Percentiles rank a stretch among this genome's conserved stretches.
Conservation (phyloP, 768 basidiomycete species). For the Tylopilus rubrobrunneus region DNA sequence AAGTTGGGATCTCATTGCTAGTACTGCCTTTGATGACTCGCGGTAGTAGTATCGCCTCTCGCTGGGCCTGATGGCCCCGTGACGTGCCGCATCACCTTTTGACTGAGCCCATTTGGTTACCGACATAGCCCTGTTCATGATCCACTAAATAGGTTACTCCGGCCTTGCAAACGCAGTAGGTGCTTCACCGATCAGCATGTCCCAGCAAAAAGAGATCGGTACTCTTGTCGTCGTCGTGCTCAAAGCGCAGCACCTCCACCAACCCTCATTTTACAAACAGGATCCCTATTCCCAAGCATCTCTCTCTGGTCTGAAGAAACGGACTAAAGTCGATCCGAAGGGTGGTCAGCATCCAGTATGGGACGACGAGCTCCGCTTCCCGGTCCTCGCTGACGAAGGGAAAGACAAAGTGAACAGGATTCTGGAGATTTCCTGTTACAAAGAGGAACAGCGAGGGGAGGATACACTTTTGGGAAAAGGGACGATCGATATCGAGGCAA, state of each 20-base stretch:
- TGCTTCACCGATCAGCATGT: slow-evolving; percentile 14
- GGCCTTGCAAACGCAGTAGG: not conserved
- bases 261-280: slow-evolving; percentile 86
- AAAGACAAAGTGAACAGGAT: slow-evolving; percentile 45
- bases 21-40: not conserved
- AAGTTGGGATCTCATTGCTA: too few species aligned
- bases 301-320: slow-evolving; percentile 58
- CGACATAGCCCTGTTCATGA: not conserved
- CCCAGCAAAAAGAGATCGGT: slow-evolving; percentile 53
- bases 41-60: not conserved
- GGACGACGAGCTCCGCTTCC: slow-evolving; percentile 85
- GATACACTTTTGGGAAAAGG: slow-evolving; percentile 75
- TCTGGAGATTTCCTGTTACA: slow-evolving; percentile 73
- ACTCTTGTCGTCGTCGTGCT: slow-evolving; percentile 83
- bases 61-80: not conserved
- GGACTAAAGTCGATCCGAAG: slow-evolving; percentile 70
- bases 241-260: slow-evolving; percentile 82
- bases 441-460: slow-evolving; percentile 69
- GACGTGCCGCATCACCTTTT: too few species aligned
- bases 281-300: slow-evolving; percentile 75
- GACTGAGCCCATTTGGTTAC: too few species aligned
- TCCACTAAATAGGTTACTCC: not conserved
- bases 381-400: slow-evolving; percentile 57
- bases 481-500: slow-evolving; percentile 70
- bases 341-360: slow-evolving; percentile 94